phyloP scores from a whole-genome alignment of 768 basidiomycete genomes.

The Daedaleopsis nitida region DNA sequence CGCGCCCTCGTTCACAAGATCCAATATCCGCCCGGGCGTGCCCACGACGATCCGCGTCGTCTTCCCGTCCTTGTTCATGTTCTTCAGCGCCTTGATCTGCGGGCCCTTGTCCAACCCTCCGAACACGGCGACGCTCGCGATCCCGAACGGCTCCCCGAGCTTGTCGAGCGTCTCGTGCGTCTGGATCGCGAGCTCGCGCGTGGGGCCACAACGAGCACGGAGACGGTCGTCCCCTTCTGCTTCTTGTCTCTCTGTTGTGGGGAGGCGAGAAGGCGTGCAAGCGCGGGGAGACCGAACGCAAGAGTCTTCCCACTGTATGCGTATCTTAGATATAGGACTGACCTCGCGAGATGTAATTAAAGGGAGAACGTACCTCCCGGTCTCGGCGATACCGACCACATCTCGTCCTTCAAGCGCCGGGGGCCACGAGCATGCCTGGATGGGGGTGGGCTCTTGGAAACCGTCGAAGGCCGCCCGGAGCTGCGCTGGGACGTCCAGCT shows the following conservation, averaged over 20 bases:
- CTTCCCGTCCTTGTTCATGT: constrained; percentile 50
- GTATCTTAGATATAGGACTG: not conserved
- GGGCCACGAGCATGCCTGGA: constrained; percentile 96
- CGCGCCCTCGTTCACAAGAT: constrained; percentile 85
- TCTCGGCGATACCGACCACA: constrained; percentile 96
- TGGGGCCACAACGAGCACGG: constrained; percentile 74
- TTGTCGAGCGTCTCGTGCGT: constrained; percentile 82
- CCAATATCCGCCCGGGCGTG: constrained; percentile 91
- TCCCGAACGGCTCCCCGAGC: constrained; percentile 73
- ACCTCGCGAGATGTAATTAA: not conserved
- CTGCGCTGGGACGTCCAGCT: constrained; percentile 64
- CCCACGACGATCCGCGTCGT: constrained; percentile 84
- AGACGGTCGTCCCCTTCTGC: constrained; percentile 40
- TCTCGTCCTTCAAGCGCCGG: constrained; percentile 80
- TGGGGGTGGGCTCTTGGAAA: constrained; percentile 90
- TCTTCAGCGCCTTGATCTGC: constrained; percentile 71
- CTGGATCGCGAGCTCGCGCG: constrained; percentile 94
- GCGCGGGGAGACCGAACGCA: constrained; percentile 92
- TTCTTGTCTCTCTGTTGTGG: constrained; percentile 35
- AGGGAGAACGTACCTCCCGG: constrained; percentile 63
- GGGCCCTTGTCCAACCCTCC: constrained; percentile 93
- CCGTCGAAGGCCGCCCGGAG: constrained; percentile 64
- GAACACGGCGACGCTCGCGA: constrained; percentile 85
- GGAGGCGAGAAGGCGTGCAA: constrained; percentile 60
- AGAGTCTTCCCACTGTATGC: constrained; percentile 85